Percentiles rank a stretch among this genome's conserved stretches.
These are phyloP conservation scores for Abrus precatorius DNA, from an alignment of 306 rosid genomes.

Conservation along the genomic window DNA sequence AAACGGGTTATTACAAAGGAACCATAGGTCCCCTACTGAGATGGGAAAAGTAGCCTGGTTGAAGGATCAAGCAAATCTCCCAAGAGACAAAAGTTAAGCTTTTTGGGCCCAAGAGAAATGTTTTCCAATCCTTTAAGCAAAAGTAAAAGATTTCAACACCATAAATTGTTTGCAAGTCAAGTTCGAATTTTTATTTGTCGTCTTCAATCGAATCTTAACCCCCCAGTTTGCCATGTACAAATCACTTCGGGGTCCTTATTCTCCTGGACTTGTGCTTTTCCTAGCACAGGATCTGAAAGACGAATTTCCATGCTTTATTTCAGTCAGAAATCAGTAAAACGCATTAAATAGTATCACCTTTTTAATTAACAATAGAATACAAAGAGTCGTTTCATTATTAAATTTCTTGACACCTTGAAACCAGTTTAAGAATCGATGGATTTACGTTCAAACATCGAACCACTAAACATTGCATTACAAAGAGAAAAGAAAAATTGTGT, in stretches of 20 bases:
- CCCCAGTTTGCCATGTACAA: neutral
- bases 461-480: constrained; percentile 35
- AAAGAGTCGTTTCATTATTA: neutral
- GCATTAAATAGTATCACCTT: constrained; percentile 37
- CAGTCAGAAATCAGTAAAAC: constrained; percentile 31
- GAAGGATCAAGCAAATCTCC: neutral
- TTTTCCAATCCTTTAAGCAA: constrained; percentile 5
- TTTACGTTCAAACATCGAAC: constrained; percentile 38
- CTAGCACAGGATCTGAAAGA: constrained; percentile 7
- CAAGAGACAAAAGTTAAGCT: neutral
- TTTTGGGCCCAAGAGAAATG: neutral
- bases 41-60: neutral
- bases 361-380: constrained; percentile 25
- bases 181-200: too few species aligned
- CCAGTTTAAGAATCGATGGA: constrained; percentile 41
- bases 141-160: neutral
- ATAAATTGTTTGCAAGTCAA: too few species aligned
- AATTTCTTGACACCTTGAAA: constrained; percentile 40
- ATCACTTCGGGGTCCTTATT: neutral
- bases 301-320: constrained; percentile 36
- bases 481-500: neutral
- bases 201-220: too few species aligned
- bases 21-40: neutral
- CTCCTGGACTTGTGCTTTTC: neutral
- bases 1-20: neutral